Conservation (phyloP, 768 basidiomycete genomes). For the Rhizopogon vesiculosus region DNA sequence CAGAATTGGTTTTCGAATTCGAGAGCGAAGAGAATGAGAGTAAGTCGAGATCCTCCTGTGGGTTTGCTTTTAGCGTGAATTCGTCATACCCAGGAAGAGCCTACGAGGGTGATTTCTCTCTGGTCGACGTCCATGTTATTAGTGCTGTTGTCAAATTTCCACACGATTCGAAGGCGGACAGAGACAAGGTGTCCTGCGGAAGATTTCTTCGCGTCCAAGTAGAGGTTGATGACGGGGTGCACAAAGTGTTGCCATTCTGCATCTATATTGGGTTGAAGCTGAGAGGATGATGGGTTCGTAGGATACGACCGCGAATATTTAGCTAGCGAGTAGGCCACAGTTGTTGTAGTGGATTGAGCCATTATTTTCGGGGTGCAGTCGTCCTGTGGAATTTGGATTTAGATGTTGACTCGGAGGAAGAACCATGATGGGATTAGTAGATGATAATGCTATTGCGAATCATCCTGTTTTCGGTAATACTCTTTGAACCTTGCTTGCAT, state of each 20-base stretch:
- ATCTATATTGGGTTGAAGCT: slow-evolving; percentile 18
- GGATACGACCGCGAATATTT: slow-evolving; percentile 73
- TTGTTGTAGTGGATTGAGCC: slow-evolving; percentile 45
- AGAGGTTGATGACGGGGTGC: slow-evolving; percentile 60
- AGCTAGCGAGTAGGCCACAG: slow-evolving; percentile 48
- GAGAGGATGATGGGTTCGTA: slow-evolving; percentile 8
- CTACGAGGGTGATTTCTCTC: slow-evolving; percentile 63
- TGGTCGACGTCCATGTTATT: slow-evolving; percentile 36
- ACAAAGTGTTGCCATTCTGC: slow-evolving; percentile 77
- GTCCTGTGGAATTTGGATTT: too few relatives aligned
- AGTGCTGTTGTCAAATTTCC: slow-evolving; percentile 45
- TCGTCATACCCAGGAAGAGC: slow-evolving; percentile 20
- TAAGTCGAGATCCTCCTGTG: slow-evolving; percentile 75
- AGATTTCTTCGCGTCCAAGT: slow-evolving; percentile 56
- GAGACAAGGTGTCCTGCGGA: slow-evolving; percentile 51
- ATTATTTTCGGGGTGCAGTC: slow-evolving; percentile 4
- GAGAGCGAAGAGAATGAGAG: slow-evolving; percentile 56
- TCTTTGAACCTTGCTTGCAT: too few relatives aligned
- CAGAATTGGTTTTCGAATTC: slow-evolving; percentile 21
- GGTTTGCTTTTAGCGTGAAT: slow-evolving; percentile 1
- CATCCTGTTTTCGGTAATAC: too few relatives aligned
- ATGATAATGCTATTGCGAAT: too few relatives aligned
- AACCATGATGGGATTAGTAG: too few relatives aligned
- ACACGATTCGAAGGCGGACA: slow-evolving; percentile 59
- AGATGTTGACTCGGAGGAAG: too few relatives aligned